Evolutionary conservation across 2,329 filamentous ascomycete genomes (phyloP).

Genomic region (Ceratocystis variospora): DNA sequence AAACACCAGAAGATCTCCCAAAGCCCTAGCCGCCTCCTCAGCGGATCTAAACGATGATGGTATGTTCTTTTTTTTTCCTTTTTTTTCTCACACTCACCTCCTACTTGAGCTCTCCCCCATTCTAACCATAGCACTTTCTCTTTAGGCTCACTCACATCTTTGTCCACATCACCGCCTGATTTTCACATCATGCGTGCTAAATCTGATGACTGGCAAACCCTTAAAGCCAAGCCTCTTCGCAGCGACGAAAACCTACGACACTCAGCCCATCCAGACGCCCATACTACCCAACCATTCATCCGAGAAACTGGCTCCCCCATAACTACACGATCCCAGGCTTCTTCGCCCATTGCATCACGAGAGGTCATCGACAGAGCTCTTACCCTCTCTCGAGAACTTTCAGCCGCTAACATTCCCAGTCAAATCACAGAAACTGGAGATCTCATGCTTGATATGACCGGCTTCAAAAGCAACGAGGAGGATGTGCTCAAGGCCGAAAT

Average conservation of each 20-base stretch:
- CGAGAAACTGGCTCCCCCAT: slow-evolving; percentile 27
- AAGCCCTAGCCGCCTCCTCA: slow-evolving; percentile 32
- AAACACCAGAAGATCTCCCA: slow-evolving; percentile 36
- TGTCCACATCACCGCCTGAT: slow-evolving; percentile 40
- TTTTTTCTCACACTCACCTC: not conserved
- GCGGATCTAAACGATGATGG: slow-evolving; percentile 27
- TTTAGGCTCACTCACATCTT: slow-evolving; percentile 38
- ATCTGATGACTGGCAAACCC: slow-evolving; percentile 27
- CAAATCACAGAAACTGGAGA: slow-evolving; percentile 87
- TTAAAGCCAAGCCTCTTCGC: slow-evolving; percentile 31
- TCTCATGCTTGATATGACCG: slow-evolving; percentile 95
- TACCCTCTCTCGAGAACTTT: slow-evolving; percentile 73
- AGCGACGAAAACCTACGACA: slow-evolving; percentile 44
- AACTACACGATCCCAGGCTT: slow-evolving; percentile 57
- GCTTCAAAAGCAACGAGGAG: slow-evolving; percentile 87
- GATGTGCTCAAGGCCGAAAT: slow-evolving; percentile 84
- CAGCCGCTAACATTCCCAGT: slow-evolving; percentile 80
- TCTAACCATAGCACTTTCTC: not conserved
- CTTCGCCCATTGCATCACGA: slow-evolving; percentile 53
- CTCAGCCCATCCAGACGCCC: slow-evolving; percentile 30
- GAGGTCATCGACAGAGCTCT: slow-evolving; percentile 76
- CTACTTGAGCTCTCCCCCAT: not conserved
- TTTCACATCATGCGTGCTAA: slow-evolving; percentile 39
- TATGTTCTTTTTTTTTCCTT: not conserved
- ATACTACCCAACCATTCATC: slow-evolving; percentile 28